These are phyloP conservation scores for Fusarium sp. DNA, from an alignment of 2,329 filamentous ascomycete genomes.

Conservation along the genomic window DNA sequence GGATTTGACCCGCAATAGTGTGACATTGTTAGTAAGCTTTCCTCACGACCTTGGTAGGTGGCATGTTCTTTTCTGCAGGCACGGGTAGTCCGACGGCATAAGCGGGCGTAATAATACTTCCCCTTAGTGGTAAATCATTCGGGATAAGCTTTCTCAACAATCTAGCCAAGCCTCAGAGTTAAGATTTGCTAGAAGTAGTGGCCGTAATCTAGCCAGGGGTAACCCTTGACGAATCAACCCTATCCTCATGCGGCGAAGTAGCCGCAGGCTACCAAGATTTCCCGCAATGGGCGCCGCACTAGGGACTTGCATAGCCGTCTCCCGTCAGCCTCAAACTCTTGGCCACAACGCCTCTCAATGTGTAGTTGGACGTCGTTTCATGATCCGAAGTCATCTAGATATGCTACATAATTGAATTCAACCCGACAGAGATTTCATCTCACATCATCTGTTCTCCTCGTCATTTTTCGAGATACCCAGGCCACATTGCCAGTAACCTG, in stretches of 20 bases:
- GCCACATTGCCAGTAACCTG: background rate
- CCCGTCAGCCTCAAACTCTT: slow-evolving; percentile 3
- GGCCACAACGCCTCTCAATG: background rate
- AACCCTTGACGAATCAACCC: background rate
- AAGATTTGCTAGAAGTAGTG: background rate
- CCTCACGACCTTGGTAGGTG: background rate
- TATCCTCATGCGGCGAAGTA: background rate
- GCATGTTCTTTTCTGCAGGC: background rate
- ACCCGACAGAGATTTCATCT: background rate
- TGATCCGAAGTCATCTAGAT: background rate
- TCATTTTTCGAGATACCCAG: background rate
- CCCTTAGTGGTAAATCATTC: background rate
- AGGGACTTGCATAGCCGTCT: slow-evolving; percentile 3
- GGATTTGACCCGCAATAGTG: background rate
- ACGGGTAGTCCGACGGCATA: background rate
- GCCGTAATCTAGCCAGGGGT: background rate
- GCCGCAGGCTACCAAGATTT: background rate
- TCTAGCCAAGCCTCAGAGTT: slow-evolving; percentile 4
- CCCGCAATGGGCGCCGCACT: background rate
- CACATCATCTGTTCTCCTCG: background rate
- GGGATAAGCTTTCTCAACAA: background rate
- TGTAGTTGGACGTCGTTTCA: background rate
- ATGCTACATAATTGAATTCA: background rate
- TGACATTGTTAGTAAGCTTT: background rate
- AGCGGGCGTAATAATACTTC: background rate